phyloP scores from a whole-genome alignment of 2,329 filamentous ascomycete species.

The Trichoderma atroviride region DNA sequence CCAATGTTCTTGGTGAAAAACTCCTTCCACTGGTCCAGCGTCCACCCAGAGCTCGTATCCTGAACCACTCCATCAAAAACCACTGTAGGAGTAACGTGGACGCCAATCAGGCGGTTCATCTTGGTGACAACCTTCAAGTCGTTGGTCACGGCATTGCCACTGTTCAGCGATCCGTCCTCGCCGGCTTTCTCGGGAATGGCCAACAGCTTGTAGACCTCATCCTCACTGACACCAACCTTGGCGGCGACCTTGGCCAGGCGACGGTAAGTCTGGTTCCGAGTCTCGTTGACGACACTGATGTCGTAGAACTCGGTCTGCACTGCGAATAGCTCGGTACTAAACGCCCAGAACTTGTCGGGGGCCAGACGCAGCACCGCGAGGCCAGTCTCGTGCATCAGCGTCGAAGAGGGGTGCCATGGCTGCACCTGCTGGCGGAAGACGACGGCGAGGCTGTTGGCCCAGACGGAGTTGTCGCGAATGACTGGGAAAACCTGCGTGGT shows the following conservation, averaged over 20 bases:
- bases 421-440: constrained; percentile 92
- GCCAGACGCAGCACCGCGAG: constrained; percentile 74
- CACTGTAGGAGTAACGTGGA: constrained; percentile 91
- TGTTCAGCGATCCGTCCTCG: constrained; percentile 70
- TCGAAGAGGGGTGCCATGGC: constrained; percentile 90
- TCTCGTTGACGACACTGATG: constrained; percentile 79
- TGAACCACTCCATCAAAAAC: constrained; percentile 85
- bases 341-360: constrained; percentile 77
- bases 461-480: constrained; percentile 62
- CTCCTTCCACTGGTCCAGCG: constrained; percentile 78
- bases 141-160: constrained; percentile 79
- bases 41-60: constrained; percentile 79
- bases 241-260: constrained; percentile 75
- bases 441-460: constrained; percentile 63
- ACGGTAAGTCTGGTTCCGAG: constrained; percentile 80
- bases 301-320: constrained; percentile 82
- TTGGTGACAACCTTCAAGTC: constrained; percentile 85
- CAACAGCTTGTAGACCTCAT: constrained; percentile 69
- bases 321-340: constrained; percentile 66
- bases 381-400: constrained; percentile 78
- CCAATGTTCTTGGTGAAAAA: constrained; percentile 67
- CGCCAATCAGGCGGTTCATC: constrained; percentile 74
- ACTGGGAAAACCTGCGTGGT: constrained; percentile 59
- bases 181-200: constrained; percentile 68
- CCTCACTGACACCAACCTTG: constrained; percentile 68